Conservation (phyloP, 768 basidiomycete genomes). For the Paxillus rubicundulus region DNA sequence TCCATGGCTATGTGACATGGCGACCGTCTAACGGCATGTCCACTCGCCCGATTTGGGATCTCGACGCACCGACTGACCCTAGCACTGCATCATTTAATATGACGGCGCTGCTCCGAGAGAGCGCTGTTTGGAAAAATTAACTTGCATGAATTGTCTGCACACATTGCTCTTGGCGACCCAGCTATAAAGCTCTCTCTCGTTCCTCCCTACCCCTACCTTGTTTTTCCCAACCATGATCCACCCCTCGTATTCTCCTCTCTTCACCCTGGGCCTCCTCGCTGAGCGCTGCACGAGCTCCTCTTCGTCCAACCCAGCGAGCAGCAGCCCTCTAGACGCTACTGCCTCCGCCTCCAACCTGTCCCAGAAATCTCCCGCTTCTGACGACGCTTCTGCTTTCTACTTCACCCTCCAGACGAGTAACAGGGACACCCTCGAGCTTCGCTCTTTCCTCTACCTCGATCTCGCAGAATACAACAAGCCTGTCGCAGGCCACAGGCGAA, state of each 20-base stretch:
- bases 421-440: constrained; percentile 39
- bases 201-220: background rate
- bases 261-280: constrained; percentile 59
- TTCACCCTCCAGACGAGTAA: constrained; percentile 43
- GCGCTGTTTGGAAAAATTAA: background rate
- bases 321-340: constrained; percentile 11
- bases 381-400: constrained; percentile 42
- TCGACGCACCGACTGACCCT: too few species aligned
- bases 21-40: background rate
- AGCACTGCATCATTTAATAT: too few species aligned
- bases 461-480: constrained; percentile 52
- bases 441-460: constrained; percentile 70
- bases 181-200: constrained; percentile 2
- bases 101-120: background rate
- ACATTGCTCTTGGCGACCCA: constrained; percentile 8
- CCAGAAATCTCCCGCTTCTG: constrained; percentile 9
- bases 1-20: background rate
- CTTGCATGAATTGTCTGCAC: background rate
- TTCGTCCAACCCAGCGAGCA: constrained; percentile 11
- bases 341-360: background rate
- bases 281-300: constrained; percentile 22
- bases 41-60: too few species aligned
- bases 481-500: constrained; percentile 38
- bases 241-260: constrained; percentile 54
- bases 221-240: constrained; percentile 7